Percentiles rank a stretch among this genome's conserved stretches.
phyloP scores from a whole-genome alignment of 495 filamentous ascomycete genomes.

The Halenospora varia region DNA sequence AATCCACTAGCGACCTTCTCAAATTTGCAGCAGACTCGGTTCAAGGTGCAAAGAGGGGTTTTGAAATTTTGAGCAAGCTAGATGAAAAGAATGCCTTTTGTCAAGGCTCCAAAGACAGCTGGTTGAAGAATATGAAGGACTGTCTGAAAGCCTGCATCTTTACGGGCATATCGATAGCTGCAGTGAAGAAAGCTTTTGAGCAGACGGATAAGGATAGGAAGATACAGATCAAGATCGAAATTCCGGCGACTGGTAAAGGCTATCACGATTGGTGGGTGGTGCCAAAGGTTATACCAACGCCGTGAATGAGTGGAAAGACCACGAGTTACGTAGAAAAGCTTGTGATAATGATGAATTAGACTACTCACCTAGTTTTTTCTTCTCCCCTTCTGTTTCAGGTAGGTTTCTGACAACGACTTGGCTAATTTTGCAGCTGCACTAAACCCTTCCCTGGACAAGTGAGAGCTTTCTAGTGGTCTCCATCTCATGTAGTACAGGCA shows the following conservation, averaged over 20 bases:
- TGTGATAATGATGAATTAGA: too few species aligned
- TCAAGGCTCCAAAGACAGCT: conserved; percentile 49
- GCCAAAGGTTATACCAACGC: conserved; percentile 50
- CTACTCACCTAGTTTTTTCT: too few species aligned
- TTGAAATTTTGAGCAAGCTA: conserved; percentile 55
- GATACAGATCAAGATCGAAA: conserved; percentile 44
- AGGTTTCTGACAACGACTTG: too few species aligned
- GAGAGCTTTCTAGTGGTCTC: too few species aligned
- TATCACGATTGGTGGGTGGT: conserved; percentile 81
- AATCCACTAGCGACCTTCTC: conserved; percentile 42
- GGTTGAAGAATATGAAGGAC: conserved; percentile 54
- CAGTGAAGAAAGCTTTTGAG: conserved; percentile 43
- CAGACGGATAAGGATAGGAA: conserved; percentile 12
- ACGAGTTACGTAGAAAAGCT: too few species aligned
- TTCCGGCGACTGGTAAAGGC: conserved; percentile 49
- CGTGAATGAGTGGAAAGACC: too few species aligned
- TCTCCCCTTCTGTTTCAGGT: too few species aligned
- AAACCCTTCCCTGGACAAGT: too few species aligned
- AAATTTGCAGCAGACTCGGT: conserved; percentile 56
- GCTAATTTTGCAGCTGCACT: too few species aligned
- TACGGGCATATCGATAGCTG: conserved; percentile 57
- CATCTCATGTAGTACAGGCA: too few species aligned
- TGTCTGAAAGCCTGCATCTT: conserved; percentile 63
- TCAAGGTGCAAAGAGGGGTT: conserved; percentile 58
- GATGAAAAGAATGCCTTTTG: conserved; percentile 40